Percentiles rank a stretch among this genome's conserved stretches.
Evolutionary conservation across 495 filamentous ascomycete species (phyloP).

Genomic region (Antarctomyces pellizariae): DNA sequence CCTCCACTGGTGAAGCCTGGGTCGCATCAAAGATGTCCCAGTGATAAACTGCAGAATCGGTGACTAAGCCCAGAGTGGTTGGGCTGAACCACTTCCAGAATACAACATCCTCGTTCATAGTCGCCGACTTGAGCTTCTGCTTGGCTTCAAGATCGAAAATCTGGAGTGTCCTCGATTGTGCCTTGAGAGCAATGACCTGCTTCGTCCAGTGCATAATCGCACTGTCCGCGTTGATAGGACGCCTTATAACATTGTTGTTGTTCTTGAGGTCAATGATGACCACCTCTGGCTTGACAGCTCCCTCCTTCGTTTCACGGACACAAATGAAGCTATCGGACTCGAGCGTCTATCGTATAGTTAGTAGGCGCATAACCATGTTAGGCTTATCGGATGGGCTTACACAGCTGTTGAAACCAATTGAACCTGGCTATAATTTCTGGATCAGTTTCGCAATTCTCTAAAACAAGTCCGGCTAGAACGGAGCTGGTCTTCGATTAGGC

Average conservation of each 20-base stretch:
- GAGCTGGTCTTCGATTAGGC: slow-evolving; percentile 3
- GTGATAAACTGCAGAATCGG: slow-evolving; percentile 76
- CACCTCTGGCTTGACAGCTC: slow-evolving; percentile 65
- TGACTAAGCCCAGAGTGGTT: slow-evolving; percentile 66
- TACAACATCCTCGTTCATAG: slow-evolving; percentile 87
- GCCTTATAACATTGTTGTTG: slow-evolving; percentile 71
- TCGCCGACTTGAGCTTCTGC: slow-evolving; percentile 79
- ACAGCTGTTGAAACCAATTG: slow-evolving; percentile 94
- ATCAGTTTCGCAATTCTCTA: slow-evolving; percentile 17
- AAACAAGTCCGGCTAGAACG: slow-evolving; percentile 6
- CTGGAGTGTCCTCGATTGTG: slow-evolving; percentile 76
- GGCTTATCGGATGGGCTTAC: slow-evolving; percentile 29
- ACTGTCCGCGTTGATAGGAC: slow-evolving; percentile 97
- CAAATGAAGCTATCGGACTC: slow-evolving; percentile 94
- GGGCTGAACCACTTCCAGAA: slow-evolving; percentile 99
- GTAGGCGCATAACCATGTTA: slow-evolving; percentile 2
- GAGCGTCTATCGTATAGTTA: slow-evolving; percentile 41
- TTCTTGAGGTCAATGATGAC: slow-evolving; percentile 94
- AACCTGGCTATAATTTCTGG: slow-evolving; percentile 28
- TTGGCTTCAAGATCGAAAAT: slow-evolving; percentile 88
- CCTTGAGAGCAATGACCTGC: slow-evolving; percentile 90
- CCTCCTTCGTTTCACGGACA: slow-evolving; percentile 73
- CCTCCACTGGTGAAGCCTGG: slow-evolving; percentile 58
- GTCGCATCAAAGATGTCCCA: slow-evolving; percentile 81
- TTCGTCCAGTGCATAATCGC: slow-evolving; percentile 97